phyloP scores from a whole-genome alignment of 352 stramenopile genomes.

The Globisporangium okanoganense region DNA sequence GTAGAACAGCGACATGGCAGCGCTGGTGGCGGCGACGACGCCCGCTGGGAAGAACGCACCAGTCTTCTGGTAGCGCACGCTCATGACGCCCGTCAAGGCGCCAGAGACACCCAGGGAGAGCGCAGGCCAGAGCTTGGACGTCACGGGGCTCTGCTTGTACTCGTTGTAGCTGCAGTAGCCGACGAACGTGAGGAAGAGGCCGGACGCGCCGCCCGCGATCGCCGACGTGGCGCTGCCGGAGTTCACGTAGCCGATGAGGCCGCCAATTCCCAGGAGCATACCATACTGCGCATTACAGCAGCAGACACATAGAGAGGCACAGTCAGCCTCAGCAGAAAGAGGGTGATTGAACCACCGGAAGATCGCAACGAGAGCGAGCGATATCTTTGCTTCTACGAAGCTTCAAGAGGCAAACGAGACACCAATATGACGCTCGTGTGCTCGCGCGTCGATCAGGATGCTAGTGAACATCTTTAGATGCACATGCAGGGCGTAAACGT shows the following conservation, averaged over 20 bases:
- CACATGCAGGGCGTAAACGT: constrained; percentile 19
- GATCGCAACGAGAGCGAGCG: background rate
- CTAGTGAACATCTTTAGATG: background rate
- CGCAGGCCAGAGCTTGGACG: constrained; percentile 76
- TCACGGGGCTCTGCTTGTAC: constrained; percentile 74
- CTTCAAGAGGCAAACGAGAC: constrained; percentile 3
- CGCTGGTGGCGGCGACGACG: constrained; percentile 55
- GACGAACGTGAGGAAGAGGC: constrained; percentile 72
- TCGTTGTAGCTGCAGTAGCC: constrained; percentile 85
- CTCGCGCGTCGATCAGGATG: background rate
- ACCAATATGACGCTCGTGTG: background rate
- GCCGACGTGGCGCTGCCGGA: constrained; percentile 65
- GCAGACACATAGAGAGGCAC: background rate
- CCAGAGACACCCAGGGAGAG: constrained; percentile 60
- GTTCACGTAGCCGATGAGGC: constrained; percentile 73
- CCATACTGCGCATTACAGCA: constrained; percentile 49
- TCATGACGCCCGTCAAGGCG: constrained; percentile 72
- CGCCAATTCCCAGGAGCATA: constrained; percentile 62
- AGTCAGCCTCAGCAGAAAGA: background rate
- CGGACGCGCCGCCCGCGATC: constrained; percentile 56
- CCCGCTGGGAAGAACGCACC: constrained; percentile 69
- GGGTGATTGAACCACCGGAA: background rate
- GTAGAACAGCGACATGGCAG: constrained; percentile 81
- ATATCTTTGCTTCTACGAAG: background rate
- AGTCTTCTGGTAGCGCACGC: constrained; percentile 71